Percentiles rank a stretch among this genome's conserved stretches.
Evolutionary conservation across 2,329 filamentous ascomycete genomes (phyloP).

Genomic region (Scedosporium minutisporum): DNA sequence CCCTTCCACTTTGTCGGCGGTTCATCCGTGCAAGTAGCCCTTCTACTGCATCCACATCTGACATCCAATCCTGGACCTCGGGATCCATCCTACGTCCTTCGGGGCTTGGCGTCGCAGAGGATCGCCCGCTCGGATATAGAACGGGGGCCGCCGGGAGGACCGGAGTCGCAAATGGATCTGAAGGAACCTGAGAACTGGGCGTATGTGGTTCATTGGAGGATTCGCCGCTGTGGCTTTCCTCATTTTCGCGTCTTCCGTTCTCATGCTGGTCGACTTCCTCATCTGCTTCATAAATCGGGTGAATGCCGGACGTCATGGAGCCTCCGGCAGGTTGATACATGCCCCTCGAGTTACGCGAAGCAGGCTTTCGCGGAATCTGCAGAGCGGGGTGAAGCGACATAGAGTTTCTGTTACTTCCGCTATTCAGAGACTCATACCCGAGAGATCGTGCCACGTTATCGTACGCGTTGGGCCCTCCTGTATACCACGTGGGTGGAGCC

Average conservation of each 20-base stretch:
- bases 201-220: conserved; percentile 14
- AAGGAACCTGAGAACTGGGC: conserved; percentile 25
- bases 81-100: conserved; percentile 32
- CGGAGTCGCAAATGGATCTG: conserved; percentile 44
- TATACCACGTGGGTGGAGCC: conserved; percentile 31
- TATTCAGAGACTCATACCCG: conserved; percentile 41
- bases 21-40: conserved; percentile 38
- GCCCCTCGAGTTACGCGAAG: conserved; percentile 13
- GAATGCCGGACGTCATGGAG: conserved; percentile 31
- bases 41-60: conserved; percentile 45
- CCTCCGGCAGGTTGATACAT: conserved; percentile 12
- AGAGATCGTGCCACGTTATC: conserved; percentile 27
- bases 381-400: neutral
- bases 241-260: conserved; percentile 8
- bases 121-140: conserved; percentile 16
- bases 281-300: conserved; percentile 50
- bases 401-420: conserved; percentile 13
- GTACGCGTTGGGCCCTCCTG: conserved; percentile 34
- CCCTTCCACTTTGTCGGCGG: conserved; percentile 16
- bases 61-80: conserved; percentile 49
- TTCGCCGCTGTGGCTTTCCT: neutral
- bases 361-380: conserved; percentile 23
- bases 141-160: conserved; percentile 14
- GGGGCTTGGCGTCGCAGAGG: conserved; percentile 28
- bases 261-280: conserved; percentile 34